phyloP scores from a whole-genome alignment of 1,139 yeast species.

The Suhomyces chickasaworum region DNA sequence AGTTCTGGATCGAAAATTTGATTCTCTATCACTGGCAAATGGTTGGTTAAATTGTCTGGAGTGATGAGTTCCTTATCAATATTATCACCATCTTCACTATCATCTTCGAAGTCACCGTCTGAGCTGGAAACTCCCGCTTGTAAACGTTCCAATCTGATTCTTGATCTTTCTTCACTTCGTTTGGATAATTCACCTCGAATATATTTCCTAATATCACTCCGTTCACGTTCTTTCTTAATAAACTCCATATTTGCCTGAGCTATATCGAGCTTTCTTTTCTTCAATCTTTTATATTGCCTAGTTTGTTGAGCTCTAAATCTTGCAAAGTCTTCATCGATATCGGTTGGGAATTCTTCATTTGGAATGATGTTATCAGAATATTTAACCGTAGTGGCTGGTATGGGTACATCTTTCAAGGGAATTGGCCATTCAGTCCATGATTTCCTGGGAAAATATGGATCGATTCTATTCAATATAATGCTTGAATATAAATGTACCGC shows the following conservation, averaged over 20 bases:
- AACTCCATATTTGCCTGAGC: neutral
- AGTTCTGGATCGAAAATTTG: neutral
- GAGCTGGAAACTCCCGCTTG: neutral
- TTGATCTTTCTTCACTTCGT: neutral
- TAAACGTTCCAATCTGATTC: neutral
- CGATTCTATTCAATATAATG: slow-evolving; percentile 40
- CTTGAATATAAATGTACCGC: slow-evolving; percentile 55
- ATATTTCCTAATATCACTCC: neutral
- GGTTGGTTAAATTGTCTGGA: neutral
- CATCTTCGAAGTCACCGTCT: neutral
- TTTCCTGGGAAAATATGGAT: slow-evolving; percentile 38
- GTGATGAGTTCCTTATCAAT: neutral
- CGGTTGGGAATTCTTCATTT: slow-evolving; percentile 20
- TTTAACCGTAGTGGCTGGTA: slow-evolving; percentile 28
- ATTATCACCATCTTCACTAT: neutral
- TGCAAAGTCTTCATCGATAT: slow-evolving; percentile 19
- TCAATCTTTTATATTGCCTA: neutral
- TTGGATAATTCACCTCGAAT: neutral
- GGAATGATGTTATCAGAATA: slow-evolving; percentile 28
- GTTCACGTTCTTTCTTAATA: neutral
- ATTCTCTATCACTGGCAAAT: neutral
- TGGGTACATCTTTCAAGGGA: slow-evolving; percentile 33
- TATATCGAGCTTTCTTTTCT: neutral
- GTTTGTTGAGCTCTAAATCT: slow-evolving; percentile 1
- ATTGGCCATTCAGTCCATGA: slow-evolving; percentile 55